A percentile compares a stretch with the other conserved stretches of the same genome.
These are phyloP conservation scores for Rhizopogon roseolus DNA, from an alignment of 768 basidiomycete species.

Conservation along the genomic window DNA sequence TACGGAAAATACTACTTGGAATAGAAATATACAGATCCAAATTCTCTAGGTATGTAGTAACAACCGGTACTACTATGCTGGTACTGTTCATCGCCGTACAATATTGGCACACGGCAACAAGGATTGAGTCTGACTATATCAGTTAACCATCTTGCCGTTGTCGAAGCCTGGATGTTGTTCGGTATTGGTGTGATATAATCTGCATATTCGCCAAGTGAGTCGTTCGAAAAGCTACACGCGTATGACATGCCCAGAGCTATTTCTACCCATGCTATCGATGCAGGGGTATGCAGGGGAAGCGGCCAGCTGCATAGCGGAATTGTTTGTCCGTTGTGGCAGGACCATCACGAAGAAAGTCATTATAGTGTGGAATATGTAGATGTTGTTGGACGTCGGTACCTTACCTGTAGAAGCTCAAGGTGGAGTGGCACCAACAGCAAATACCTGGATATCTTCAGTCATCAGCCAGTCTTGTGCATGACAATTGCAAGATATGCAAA, in stretches of 20 bases:
- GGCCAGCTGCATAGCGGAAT: background rate
- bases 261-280: slow-evolving; percentile 2
- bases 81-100: slow-evolving; percentile 1
- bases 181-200: background rate
- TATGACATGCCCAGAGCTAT: background rate
- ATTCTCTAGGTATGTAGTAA: background rate
- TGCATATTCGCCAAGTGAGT: background rate
- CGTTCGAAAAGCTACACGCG: background rate
- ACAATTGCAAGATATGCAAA: too few relatives aligned
- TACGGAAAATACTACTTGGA: background rate
- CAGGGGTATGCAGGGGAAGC: background rate
- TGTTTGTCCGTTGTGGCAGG: background rate
- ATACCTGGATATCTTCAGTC: background rate
- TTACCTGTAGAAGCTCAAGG: background rate
- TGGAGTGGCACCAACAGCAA: background rate
- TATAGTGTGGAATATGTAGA: background rate
- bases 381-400: background rate
- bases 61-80: background rate
- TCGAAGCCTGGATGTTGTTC: slow-evolving; percentile 7
- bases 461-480: too few relatives aligned
- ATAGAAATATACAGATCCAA: background rate
- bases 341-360: background rate
- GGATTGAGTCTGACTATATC: slow-evolving; percentile 18
- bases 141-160: slow-evolving; percentile 17
- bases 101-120: too few relatives aligned